phyloP scores from a whole-genome alignment of 441 rosid species.

The Metrosideros polymorpha region DNA sequence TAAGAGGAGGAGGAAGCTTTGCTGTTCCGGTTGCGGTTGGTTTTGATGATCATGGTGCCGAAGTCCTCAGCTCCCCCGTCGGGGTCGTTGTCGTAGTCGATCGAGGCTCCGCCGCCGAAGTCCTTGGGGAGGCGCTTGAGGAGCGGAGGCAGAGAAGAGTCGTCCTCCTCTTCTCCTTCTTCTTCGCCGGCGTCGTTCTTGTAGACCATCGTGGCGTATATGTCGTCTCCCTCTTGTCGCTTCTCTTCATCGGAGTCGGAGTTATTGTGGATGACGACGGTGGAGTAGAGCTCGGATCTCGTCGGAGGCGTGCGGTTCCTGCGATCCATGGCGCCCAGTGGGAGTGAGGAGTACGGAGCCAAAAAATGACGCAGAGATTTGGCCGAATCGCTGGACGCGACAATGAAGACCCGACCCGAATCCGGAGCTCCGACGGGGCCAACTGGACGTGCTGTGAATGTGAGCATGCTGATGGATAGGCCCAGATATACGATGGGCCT shows the following conservation, averaged over 20 bases:
- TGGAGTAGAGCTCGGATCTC: slow-evolving; percentile 52
- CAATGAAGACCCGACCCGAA: not conserved
- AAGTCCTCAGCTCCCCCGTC: slow-evolving; percentile 32
- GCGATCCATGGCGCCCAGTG: slow-evolving; percentile 36
- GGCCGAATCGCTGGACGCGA: not conserved
- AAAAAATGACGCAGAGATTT: not conserved
- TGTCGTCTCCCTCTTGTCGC: slow-evolving; percentile 16
- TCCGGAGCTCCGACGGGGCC: not conserved
- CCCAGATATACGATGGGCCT: not conserved
- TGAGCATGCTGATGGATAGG: not conserved
- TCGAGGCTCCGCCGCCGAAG: slow-evolving; percentile 60
- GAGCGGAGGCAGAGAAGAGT: slow-evolving; percentile 64
- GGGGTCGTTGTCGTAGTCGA: slow-evolving; percentile 46
- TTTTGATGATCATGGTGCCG: slow-evolving; percentile 79
- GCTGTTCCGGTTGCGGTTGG: slow-evolving; percentile 17
- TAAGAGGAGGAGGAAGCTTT: slow-evolving; percentile 14
- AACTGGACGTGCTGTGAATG: not conserved
- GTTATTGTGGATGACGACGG: slow-evolving; percentile 46
- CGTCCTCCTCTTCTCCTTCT: slow-evolving; percentile 43
- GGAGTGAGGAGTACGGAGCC: not conserved
- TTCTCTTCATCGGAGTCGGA: slow-evolving; percentile 17
- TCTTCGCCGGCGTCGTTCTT: slow-evolving; percentile 21
- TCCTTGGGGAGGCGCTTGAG: slow-evolving; percentile 84
- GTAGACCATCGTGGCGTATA: slow-evolving; percentile 57
- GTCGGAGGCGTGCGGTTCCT: slow-evolving; percentile 33